Conservation (phyloP, 345 rosid species). For the Ceriops tagal region DNA sequence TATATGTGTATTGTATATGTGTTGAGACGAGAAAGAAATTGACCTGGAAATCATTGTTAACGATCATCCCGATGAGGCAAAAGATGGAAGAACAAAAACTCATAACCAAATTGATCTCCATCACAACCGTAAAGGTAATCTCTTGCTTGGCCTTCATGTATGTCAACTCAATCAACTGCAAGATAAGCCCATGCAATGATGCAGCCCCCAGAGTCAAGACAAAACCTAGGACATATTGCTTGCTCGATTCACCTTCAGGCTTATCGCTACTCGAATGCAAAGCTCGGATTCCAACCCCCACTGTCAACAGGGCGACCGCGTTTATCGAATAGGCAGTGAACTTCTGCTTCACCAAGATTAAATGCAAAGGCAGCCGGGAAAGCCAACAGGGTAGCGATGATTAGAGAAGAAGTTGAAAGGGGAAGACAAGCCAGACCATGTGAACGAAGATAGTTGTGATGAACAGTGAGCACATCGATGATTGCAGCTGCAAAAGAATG, state of each 20-base stretch:
- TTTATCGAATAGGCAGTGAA: constrained; percentile 57
- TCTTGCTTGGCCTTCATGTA: constrained; percentile 60
- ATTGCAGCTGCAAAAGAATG: constrained; percentile 35
- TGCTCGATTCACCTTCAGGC: constrained; percentile 40
- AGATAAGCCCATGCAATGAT: constrained; percentile 47
- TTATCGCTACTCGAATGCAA: constrained; percentile 48
- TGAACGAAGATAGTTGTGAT: constrained; percentile 62
- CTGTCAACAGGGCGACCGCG: constrained; percentile 54
- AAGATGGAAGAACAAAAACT: constrained; percentile 55
- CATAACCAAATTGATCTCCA: constrained; percentile 67
- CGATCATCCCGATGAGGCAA: constrained; percentile 56
- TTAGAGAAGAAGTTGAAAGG: constrained; percentile 63
- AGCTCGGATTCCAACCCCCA: constrained; percentile 63
- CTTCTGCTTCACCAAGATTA: constrained; percentile 59
- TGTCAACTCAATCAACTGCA: constrained; percentile 62
- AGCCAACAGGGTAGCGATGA: constrained; percentile 65
- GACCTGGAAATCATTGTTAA: constrained; percentile 68
- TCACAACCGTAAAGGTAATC: constrained; percentile 54
- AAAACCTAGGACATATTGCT: constrained; percentile 53
- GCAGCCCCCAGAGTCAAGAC: constrained; percentile 59
- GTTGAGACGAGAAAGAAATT: background rate
- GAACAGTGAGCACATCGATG: constrained; percentile 52
- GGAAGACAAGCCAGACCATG: constrained; percentile 66
- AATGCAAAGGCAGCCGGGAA: constrained; percentile 66
- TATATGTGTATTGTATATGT: too few relatives aligned